Evolutionary conservation across 1,139 yeast species (phyloP).

Genomic region (Hansenula lynferdii): DNA sequence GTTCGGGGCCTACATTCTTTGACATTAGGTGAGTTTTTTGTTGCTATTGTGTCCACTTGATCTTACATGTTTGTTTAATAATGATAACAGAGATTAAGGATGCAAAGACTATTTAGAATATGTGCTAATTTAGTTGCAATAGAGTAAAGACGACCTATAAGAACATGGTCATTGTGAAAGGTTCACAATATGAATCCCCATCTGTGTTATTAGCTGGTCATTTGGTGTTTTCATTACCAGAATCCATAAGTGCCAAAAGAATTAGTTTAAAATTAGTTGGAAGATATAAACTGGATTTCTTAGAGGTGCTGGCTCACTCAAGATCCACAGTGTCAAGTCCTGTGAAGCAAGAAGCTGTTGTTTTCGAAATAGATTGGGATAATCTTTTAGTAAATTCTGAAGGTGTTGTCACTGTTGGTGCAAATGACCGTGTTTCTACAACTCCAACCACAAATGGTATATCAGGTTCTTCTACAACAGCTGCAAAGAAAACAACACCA

Average conservation of each 20-base stretch:
- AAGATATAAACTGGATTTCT: slow-evolving; percentile 48
- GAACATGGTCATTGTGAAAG: slow-evolving; percentile 49
- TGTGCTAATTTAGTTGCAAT: no score
- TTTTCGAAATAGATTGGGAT: slow-evolving; percentile 55
- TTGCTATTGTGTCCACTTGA: neutral
- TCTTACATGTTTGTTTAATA: neutral
- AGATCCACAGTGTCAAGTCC: slow-evolving; percentile 36
- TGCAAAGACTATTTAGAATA: no score
- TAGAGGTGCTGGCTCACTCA: slow-evolving; percentile 35
- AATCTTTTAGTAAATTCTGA: slow-evolving; percentile 45
- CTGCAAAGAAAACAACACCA: slow-evolving; percentile 4
- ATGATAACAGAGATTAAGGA: neutral
- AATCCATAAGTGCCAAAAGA: slow-evolving; percentile 43
- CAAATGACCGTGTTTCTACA: slow-evolving; percentile 27
- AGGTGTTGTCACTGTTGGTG: slow-evolving; percentile 42
- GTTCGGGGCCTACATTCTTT: slow-evolving; percentile 20
- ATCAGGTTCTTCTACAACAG: slow-evolving; percentile 1
- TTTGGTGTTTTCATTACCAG: slow-evolving; percentile 50
- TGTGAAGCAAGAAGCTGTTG: slow-evolving; percentile 44
- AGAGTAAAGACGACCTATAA: slow-evolving; percentile 47
- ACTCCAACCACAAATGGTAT: slow-evolving; percentile 1
- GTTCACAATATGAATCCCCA: slow-evolving; percentile 55
- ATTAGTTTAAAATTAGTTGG: slow-evolving; percentile 47
- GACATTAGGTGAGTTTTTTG: slow-evolving; percentile 21
- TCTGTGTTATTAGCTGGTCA: slow-evolving; percentile 50